phyloP scores from a whole-genome alignment of 2,329 filamentous ascomycete genomes.

The Colletotrichum cuscutae region DNA sequence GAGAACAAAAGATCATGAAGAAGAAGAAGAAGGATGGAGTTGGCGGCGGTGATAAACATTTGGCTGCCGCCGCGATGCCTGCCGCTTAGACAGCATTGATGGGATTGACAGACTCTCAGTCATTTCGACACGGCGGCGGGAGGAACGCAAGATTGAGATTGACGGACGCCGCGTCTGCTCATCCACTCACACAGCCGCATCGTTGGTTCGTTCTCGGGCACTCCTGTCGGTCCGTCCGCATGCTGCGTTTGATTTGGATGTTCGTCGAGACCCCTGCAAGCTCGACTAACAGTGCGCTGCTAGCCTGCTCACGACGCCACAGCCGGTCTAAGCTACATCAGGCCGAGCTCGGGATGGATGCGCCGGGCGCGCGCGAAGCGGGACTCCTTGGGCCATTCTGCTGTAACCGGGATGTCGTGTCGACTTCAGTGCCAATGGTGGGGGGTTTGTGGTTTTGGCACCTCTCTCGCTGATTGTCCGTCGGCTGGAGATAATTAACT shows the following conservation, averaged over 20 bases:
- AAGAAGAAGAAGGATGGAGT: neutral
- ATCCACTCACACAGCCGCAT: slow-evolving; percentile 4
- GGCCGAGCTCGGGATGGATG: slow-evolving; percentile 23
- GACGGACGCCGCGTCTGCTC: slow-evolving; percentile 16
- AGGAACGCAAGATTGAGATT: neutral
- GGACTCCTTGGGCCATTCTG: slow-evolving; percentile 5
- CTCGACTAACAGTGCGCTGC: slow-evolving; percentile 16
- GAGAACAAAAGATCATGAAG: neutral
- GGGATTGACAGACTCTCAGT: neutral
- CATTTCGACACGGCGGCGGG: neutral
- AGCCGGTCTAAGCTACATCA: slow-evolving; percentile 17
- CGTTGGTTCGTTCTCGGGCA: neutral
- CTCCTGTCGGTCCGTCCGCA: slow-evolving; percentile 26
- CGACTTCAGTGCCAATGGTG: neutral
- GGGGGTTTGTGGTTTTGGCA: neutral
- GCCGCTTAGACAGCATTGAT: neutral
- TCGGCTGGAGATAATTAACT: neutral
- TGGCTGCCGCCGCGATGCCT: neutral
- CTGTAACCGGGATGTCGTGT: neutral
- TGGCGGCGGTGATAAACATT: neutral
- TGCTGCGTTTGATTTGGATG: slow-evolving; percentile 31
- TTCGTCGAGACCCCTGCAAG: slow-evolving; percentile 30
- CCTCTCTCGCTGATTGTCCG: neutral
- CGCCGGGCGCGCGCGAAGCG: slow-evolving; percentile 25
- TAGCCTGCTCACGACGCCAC: neutral